Base-by-base conservation (phyloP, 768 basidiomycete species). In the Pleurotus cornucopiae region DNA sequence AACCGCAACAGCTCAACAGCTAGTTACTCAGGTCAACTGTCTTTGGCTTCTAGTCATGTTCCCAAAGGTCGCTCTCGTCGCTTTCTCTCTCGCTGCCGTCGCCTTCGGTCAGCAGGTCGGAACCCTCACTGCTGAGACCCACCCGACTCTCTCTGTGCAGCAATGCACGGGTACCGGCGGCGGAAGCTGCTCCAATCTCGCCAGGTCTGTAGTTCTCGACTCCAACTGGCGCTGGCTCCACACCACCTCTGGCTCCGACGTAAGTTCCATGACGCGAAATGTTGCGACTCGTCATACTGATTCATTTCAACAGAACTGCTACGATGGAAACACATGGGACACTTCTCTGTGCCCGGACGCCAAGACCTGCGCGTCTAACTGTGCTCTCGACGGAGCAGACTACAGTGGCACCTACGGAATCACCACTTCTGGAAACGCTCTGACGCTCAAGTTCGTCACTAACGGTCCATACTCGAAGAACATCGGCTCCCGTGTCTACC, bases 211-310 rank as follows among this genome's bases (percentile, higher is more conserved):
- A 58, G 72, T 72, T 26, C 70, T 78, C 63, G 76, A 76, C 62
- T 45, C 72, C 54, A 76, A 76, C 67, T 77, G 75, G 76, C 74
- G 76, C 48, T 76, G 73, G 73, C 59, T 71, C 26, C 71, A 73
- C 60, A 62, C 53, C 58, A 65, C 61, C 47, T 37, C 46, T 41
- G 59, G 63, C 49, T 63, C 57, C 40, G 66, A 63, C 58, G 51
- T 52, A 2, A 39, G 51, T 21, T 12, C 11, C 20, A 47, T 11
- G 18, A 14, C 46, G 7, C 6, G 6, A n/a, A 21, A n/a, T 7
- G 5, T 11, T 20, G n/a, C 23, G 7, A 6, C 16, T 12, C 18
- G 7, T 20, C 6, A 23, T 23, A 16, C 13, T 47, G n/a, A 14
- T 14, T 47, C 11, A 25, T 20, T 25, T 25, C 4, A 14, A 47